phyloP scores from a whole-genome alignment of 2,329 filamentous ascomycete species.

The Fusarium begoniae region DNA sequence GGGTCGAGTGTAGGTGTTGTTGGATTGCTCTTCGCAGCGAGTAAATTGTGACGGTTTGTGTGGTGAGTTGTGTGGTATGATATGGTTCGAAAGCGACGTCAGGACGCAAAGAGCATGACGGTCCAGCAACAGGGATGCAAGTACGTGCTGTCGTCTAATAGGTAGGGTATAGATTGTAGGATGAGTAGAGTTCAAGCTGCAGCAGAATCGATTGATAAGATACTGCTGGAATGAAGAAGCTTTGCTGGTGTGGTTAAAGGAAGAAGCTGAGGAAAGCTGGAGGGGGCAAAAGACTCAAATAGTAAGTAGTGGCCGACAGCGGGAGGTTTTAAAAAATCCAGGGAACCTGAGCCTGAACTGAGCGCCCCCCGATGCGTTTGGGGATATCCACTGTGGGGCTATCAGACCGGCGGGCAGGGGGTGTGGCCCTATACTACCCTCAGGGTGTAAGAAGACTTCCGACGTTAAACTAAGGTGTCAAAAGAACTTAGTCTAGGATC shows the following conservation, averaged over 20 bases:
- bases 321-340: conserved; percentile 42
- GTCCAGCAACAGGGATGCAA: conserved; percentile 9
- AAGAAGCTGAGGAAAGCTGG: conserved; percentile 20
- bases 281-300: conserved; percentile 36
- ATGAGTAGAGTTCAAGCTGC: background rate
- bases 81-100: conserved; percentile 29
- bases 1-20: conserved; percentile 18
- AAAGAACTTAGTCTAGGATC: too few species aligned
- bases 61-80: background rate
- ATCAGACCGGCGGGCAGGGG: conserved; percentile 11
- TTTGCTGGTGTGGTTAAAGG: background rate
- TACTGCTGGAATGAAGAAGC: background rate
- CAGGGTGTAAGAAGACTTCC: too few species aligned
- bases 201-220: conserved; percentile 39
- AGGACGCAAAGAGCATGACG: conserved; percentile 40
- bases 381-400: conserved; percentile 28
- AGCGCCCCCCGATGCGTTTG: conserved; percentile 34
- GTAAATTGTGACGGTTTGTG: conserved; percentile 19
- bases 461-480: too few species aligned
- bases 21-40: conserved; percentile 32
- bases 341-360: background rate
- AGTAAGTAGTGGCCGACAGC: conserved; percentile 32
- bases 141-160: conserved; percentile 1
- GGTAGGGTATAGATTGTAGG: background rate
- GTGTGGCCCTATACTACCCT: conserved; percentile 9